Percentiles rank a stretch among this genome's conserved stretches.
Evolutionary conservation across 495 filamentous ascomycete species (phyloP).

Genomic region (Jackrogersella multiformis): DNA sequence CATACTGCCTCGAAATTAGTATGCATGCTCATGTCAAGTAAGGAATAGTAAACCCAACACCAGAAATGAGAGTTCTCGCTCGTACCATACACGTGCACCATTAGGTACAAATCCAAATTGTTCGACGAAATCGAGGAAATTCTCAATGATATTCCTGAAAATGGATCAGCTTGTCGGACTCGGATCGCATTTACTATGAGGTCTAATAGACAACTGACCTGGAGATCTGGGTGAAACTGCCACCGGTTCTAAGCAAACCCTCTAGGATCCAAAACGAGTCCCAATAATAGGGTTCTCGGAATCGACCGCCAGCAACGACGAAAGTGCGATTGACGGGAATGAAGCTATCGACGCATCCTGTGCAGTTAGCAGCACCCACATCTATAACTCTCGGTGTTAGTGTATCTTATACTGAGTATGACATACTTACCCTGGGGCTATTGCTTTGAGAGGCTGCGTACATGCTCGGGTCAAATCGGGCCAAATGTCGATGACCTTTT

Average conservation of each 20-base stretch:
- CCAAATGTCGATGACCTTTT: constrained; percentile 62
- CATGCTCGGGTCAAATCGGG: constrained; percentile 58
- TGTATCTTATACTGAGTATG: neutral
- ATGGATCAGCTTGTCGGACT: neutral
- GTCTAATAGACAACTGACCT: constrained; percentile 27
- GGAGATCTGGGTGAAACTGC: constrained; percentile 57
- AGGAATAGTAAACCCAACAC: neutral
- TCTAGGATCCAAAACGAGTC: constrained; percentile 64
- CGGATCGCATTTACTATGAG: neutral
- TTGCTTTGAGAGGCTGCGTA: constrained; percentile 6
- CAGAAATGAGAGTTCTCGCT: neutral
- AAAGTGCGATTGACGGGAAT: constrained; percentile 63
- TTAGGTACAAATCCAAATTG: constrained; percentile 62
- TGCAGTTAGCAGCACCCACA: constrained; percentile 52
- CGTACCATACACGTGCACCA: constrained; percentile 54
- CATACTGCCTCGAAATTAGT: constrained; percentile 27
- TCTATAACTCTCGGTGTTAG: constrained; percentile 29
- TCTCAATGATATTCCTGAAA: constrained; percentile 59
- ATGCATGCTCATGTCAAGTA: neutral
- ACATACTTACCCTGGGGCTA: neutral
- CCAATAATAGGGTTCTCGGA: constrained; percentile 64
- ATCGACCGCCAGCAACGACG: constrained; percentile 61
- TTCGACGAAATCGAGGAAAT: constrained; percentile 61
- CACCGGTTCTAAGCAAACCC: constrained; percentile 59
- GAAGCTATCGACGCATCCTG: constrained; percentile 58